Evolutionary conservation across 164 flowering plant genomes (phyloP), one percentile per base, ranked within the genome.

Genomic region (Nymphaea thermarum): DNA sequence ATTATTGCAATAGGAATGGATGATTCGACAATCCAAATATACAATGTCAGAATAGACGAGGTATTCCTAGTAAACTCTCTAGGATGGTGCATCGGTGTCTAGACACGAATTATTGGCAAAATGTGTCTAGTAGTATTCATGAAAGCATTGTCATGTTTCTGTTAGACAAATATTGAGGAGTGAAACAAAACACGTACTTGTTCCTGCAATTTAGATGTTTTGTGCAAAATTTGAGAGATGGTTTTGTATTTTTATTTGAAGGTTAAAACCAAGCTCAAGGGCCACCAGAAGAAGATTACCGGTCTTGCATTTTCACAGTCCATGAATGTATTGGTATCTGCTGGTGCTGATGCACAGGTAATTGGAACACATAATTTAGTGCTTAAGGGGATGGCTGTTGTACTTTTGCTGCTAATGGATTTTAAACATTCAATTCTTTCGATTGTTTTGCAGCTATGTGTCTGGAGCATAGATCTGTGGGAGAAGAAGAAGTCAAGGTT

Each of bases 261-360:
- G 93, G 93, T 88, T 44, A 88, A 86, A 75, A 80, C 76, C 64
- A 88, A 84, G 70, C 83, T 88, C 65, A 88, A 83, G 75, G 90
- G 90, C 11, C 90, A 86, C 71, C 85, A 83, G 70, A 88, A 82
- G 67, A 77, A 82, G 64, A 78, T 86, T 10, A 83, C 90, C 15
- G 93, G 90, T 64, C 85, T 88, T 71, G 90, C 93, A 3, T 88
- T 88, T 75, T 88, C 93, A 8, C 83, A 81, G 68, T 66, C 72
- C 63, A 65, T 83, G 69, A 82, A 86, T 79, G 73, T 72, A 18
- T 70, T 88, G 70, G 87, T 86, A n/a, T 86, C 93, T 59, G 85
- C 87, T 12, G 90, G 89, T 43, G 93, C 86, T 63, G 93, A 88
- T 78, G 85, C 90, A n/a, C 90, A 88, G 82, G 93, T 78, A 61